These are phyloP conservation scores for Colletotrichum musicola DNA, from an alignment of 2,329 filamentous ascomycete genomes.

Conservation along the genomic window DNA sequence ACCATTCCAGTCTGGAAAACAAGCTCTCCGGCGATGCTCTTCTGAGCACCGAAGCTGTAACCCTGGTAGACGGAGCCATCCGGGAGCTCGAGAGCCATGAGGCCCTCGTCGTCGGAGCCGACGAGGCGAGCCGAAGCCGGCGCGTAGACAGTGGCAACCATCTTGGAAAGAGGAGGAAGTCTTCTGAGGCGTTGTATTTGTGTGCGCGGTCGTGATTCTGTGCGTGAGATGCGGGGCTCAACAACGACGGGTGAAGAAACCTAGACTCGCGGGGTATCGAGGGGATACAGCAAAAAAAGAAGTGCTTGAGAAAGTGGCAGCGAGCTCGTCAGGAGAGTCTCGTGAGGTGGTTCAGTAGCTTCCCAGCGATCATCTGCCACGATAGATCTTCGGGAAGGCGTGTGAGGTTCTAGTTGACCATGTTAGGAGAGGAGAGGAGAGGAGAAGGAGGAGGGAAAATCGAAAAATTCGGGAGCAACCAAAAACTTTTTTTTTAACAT, in stretches of 20 bases:
- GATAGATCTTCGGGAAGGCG: conserved; percentile 42
- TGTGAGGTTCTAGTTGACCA: conserved; percentile 37
- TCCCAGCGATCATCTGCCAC: conserved; percentile 43
- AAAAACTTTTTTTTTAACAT: conserved; percentile 41
- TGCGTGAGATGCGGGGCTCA: conserved; percentile 25
- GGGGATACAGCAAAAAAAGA: conserved; percentile 25
- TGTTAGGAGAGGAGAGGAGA: conserved; percentile 38
- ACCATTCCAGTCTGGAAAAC: conserved; percentile 99
- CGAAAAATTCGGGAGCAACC: conserved; percentile 22
- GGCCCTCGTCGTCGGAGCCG: conserved; percentile 66
- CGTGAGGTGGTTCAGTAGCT: conserved; percentile 36
- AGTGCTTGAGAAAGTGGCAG: conserved; percentile 28
- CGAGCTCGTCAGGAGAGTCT: conserved; percentile 39
- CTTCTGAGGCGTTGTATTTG: not conserved
- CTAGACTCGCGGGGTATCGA: conserved; percentile 2
- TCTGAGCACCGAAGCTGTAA: conserved; percentile 95
- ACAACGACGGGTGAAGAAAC: conserved; percentile 28
- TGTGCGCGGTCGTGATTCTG: not conserved
- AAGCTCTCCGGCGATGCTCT: conserved; percentile 94
- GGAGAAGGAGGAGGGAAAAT: conserved; percentile 32
- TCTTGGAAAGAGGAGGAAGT: conserved; percentile 40
- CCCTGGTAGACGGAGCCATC: conserved; percentile 94
- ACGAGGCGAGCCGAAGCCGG: conserved; percentile 73
- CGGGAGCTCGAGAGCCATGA: conserved; percentile 90
- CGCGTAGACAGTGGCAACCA: conserved; percentile 54